Evolutionary conservation across 345 rosid species (phyloP), one percentile per base, ranked within the genome.

Genomic region (Salix koriyanagi): DNA sequence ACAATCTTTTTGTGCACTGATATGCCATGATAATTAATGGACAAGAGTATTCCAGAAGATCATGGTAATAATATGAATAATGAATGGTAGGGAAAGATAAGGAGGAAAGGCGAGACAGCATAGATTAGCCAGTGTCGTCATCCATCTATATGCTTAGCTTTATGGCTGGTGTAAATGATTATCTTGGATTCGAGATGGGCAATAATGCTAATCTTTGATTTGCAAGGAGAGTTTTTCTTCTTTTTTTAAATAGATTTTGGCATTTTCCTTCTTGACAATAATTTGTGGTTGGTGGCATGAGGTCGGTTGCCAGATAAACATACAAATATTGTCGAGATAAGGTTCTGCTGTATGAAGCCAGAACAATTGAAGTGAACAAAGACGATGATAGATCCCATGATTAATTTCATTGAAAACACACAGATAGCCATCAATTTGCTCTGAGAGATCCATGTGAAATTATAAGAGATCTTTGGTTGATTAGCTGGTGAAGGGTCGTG

Each of bases 261-360:
- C 65, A 44, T 46, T 66, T 76, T 79, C 44, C 44, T 69, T 23
- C 36, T 0, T 2, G 82, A 68, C 37, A 70, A 70, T 25, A n/a
- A 34, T 7, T 0, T n/a, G 4, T 7, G 26, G 26, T 9, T 3
- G 62, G 12, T 56, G 10, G 62, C 0, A 21, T 56, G 1, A 56
- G 61, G 10, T n/a, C 10, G n/a, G n/a, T 18, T 21, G 62, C 62
- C 30, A 50, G 62, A 77, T 61, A 69, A 69, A 19, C 77, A 36
- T 50, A 4, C 28, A 34, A n/a, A 25, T 25, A 25, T 21, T 58
- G n/a, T 74, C 26, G 54, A 28, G 84, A 76, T 81, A 69, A 77
- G 75, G 72, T 68, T 73, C 8, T 60, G 2, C 14, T 7, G 61
- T 54, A 12, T 54, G 25, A 2, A 8, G 26, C 44, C 25, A 54